Percentiles rank a stretch among this genome's conserved stretches.
phyloP scores from a whole-genome alignment of 345 rosid genomes.

The Balakata baccata region DNA sequence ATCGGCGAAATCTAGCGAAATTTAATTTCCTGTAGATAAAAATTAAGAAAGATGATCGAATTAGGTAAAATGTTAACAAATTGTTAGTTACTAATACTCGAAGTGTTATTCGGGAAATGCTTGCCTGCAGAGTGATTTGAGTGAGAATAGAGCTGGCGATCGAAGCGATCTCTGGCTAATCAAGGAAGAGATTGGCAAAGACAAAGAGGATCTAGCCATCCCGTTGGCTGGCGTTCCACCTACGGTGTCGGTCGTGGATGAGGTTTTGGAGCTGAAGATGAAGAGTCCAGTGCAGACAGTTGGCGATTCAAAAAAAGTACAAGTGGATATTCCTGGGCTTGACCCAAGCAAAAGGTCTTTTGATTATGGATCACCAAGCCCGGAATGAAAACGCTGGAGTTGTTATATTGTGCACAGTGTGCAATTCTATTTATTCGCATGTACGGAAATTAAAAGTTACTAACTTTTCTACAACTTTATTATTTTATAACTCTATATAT shows the following conservation, averaged over 20 bases:
- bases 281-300: background rate
- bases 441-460: too few relatives aligned
- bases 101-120: background rate
- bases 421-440: too few relatives aligned
- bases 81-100: background rate
- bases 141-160: constrained; percentile 13
- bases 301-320: too few relatives aligned
- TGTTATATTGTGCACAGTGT: too few relatives aligned
- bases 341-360: too few relatives aligned
- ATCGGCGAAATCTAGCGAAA: constrained; percentile 18
- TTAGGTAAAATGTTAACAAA: background rate
- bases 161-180: constrained; percentile 3
- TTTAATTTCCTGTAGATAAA: constrained; percentile 30
- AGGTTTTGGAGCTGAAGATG: background rate
- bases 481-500: too few relatives aligned
- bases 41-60: constrained; percentile 1
- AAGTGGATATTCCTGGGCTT: too few relatives aligned
- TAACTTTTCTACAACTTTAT: too few relatives aligned
- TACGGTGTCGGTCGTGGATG: background rate
- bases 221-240: background rate
- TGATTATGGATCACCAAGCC: too few relatives aligned
- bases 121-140: constrained; percentile 24
- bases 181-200: constrained; percentile 16
- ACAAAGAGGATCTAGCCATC: constrained; percentile 22
- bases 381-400: too few relatives aligned